phyloP scores from a whole-genome alignment of 805 yeast genomes.

The Teunomyces kruisii region DNA sequence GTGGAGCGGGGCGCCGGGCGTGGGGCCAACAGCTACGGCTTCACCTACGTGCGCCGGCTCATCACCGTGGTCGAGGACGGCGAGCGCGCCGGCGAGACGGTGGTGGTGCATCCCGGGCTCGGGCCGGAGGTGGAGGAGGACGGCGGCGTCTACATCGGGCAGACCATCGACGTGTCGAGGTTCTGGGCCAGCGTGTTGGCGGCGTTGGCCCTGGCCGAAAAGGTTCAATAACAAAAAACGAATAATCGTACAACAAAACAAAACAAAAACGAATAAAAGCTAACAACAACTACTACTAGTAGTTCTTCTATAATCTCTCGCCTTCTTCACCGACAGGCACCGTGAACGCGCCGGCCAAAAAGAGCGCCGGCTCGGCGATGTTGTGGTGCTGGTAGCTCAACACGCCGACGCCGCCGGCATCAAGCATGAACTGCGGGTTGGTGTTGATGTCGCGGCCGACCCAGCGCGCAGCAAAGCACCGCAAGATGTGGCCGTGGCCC shows the following conservation, averaged over 20 bases:
- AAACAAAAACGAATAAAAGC: no score
- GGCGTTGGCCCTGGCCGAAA: neutral
- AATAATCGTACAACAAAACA: neutral
- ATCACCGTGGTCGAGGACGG: constrained; percentile 28
- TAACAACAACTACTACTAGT: no score
- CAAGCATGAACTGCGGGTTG: constrained; percentile 82
- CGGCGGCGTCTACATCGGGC: constrained; percentile 8
- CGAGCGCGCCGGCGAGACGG: constrained; percentile 30
- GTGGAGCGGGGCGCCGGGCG: constrained; percentile 16
- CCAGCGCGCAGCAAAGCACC: constrained; percentile 92
- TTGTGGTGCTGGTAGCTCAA: constrained; percentile 84
- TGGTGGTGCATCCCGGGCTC: constrained; percentile 1
- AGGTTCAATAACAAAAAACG: no score
- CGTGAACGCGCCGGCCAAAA: constrained; percentile 77
- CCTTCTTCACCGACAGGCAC: constrained; percentile 66
- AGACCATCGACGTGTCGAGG: constrained; percentile 6
- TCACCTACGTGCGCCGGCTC: constrained; percentile 24
- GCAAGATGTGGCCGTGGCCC: constrained; percentile 91
- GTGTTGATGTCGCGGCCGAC: constrained; percentile 53
- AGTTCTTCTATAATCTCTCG: constrained; percentile 14
- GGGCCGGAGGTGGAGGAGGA: neutral
- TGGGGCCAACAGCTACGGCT: constrained; percentile 18
- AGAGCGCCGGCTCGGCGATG: constrained; percentile 83
- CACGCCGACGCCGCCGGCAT: constrained; percentile 95
- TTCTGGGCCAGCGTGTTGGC: constrained; percentile 11